These are phyloP conservation scores for Coriolopsis trogii DNA, from an alignment of 1,284 basidiomycete species.

Conservation along the genomic window DNA sequence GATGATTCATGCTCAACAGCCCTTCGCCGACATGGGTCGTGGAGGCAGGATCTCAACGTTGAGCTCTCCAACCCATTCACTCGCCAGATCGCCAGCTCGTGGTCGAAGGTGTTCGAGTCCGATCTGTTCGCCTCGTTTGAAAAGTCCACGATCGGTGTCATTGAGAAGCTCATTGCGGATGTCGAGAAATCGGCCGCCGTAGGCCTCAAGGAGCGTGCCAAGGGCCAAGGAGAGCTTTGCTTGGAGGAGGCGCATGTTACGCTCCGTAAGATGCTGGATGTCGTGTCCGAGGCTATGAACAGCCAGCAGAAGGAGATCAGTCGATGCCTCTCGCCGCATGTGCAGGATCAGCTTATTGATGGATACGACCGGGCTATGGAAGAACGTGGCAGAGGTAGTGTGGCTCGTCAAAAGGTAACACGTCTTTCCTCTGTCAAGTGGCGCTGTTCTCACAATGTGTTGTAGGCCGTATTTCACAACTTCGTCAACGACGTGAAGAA, in stretches of 20 bases:
- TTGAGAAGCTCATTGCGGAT: conserved; percentile 49
- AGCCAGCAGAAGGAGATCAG: conserved; percentile 62
- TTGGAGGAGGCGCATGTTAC: conserved; percentile 54
- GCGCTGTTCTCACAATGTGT: background rate
- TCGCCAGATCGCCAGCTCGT: conserved; percentile 57
- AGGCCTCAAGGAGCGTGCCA: conserved; percentile 55
- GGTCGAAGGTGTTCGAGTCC: conserved; percentile 61
- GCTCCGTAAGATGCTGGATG: conserved; percentile 48
- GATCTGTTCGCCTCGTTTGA: conserved; percentile 59
- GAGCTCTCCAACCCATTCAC: conserved; percentile 62
- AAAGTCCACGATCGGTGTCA: conserved; percentile 37
- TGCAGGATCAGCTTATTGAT: conserved; percentile 50
- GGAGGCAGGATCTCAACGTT: conserved; percentile 58
- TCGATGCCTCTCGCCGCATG: conserved; percentile 57
- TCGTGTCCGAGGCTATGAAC: conserved; percentile 52
- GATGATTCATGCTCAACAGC: conserved; percentile 33
- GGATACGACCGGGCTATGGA: conserved; percentile 57
- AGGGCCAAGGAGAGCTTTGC: conserved; percentile 52
- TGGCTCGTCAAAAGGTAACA: conserved; percentile 61
- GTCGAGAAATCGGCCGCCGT: conserved; percentile 51
- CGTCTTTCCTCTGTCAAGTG: background rate
- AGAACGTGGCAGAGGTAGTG: conserved; percentile 56
- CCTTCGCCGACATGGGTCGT: conserved; percentile 57
- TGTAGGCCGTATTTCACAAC: conserved; percentile 48
- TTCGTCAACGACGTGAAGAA: conserved; percentile 48